Evolutionary conservation across 305 asterid species (phyloP).

Genomic region (Fraxinus floribunda): DNA sequence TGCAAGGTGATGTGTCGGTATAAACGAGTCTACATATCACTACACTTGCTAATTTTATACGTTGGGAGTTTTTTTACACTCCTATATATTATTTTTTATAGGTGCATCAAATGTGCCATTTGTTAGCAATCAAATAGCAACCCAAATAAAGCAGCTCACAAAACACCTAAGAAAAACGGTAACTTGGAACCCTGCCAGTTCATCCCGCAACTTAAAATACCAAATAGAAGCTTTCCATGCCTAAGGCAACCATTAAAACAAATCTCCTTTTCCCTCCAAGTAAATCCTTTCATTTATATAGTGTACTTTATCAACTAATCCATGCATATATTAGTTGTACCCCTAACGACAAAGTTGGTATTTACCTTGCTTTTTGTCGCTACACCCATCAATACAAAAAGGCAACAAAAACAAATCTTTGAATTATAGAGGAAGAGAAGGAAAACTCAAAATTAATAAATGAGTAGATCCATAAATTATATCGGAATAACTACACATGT

Average conservation of each 20-base stretch:
- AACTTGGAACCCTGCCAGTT: background rate
- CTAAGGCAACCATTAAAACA: background rate
- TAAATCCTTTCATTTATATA: background rate
- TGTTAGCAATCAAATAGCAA: background rate
- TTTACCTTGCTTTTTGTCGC: background rate
- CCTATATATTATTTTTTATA: background rate
- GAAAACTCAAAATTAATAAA: slow-evolving; percentile 11
- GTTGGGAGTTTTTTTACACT: background rate
- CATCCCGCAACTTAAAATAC: background rate
- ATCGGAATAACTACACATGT: background rate
- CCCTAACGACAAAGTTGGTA: background rate
- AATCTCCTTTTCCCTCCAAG: background rate
- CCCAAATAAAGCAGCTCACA: background rate
- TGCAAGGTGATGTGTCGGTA: background rate
- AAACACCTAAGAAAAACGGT: background rate
- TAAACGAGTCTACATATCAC: background rate
- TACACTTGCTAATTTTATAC: background rate
- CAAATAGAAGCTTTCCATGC: background rate
- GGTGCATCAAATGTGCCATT: background rate
- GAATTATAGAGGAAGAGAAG: background rate
- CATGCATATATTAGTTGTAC: background rate
- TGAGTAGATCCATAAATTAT: slow-evolving; percentile 11
- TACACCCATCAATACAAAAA: background rate
- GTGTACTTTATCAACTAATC: background rate
- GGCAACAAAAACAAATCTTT: background rate